These are phyloP conservation scores for Pseudozyma hubeiensis DNA, from an alignment of 1,284 basidiomycete species.

Conservation along the genomic window DNA sequence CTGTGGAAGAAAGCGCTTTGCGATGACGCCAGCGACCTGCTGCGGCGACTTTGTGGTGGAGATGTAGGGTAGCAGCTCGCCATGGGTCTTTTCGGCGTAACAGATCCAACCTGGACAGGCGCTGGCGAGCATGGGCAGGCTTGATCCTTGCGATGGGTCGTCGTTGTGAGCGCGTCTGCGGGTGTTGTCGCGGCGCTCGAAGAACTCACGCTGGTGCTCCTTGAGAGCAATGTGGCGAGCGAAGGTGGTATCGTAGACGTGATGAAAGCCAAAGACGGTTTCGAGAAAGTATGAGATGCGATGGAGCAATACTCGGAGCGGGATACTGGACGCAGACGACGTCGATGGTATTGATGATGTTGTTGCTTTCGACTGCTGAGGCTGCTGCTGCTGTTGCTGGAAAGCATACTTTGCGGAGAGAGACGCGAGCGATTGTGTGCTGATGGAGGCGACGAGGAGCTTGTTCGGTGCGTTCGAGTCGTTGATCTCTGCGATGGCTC, in stretches of 20 bases:
- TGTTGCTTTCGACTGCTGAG: background rate
- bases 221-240: slow-evolving; percentile 85
- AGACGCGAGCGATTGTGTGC: slow-evolving; percentile 91
- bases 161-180: slow-evolving; percentile 2
- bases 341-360: slow-evolving; percentile 7
- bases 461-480: slow-evolving; percentile 4
- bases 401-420: slow-evolving; percentile 69
- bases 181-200: slow-evolving; percentile 43
- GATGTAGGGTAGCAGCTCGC: slow-evolving; percentile 90
- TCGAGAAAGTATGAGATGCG: slow-evolving; percentile 71
- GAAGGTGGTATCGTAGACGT: slow-evolving; percentile 93
- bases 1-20: slow-evolving; percentile 82
- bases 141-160: background rate
- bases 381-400: slow-evolving; percentile 13
- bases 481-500: slow-evolving; percentile 42
- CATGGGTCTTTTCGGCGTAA: slow-evolving; percentile 96
- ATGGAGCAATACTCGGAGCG: slow-evolving; percentile 68
- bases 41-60: slow-evolving; percentile 89
- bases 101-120: slow-evolving; percentile 99
- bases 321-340: slow-evolving; percentile 68
- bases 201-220: slow-evolving; percentile 86
- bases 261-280: slow-evolving; percentile 75
- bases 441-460: slow-evolving; percentile 68
- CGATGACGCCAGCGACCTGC: slow-evolving; percentile 90
- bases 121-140: slow-evolving; percentile 89